Percentiles rank a stretch among this genome's conserved stretches.
phyloP scores from a whole-genome alignment of 106 monocot genomes.

The Gastrodia elata region DNA sequence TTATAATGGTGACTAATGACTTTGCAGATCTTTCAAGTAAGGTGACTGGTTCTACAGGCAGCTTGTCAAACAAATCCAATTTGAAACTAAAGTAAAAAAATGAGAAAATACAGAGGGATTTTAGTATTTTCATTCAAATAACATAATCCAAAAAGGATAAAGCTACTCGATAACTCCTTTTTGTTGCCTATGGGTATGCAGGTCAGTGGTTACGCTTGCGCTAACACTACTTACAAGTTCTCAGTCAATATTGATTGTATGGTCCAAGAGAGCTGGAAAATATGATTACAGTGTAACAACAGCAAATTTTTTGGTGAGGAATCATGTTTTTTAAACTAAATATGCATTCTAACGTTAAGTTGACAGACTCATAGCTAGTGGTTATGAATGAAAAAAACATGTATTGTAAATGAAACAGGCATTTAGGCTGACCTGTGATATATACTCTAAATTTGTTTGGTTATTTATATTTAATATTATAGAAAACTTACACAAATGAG shows the following conservation, averaged over 20 bases:
- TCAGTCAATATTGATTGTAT: conserved; percentile 88
- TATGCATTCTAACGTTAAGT: background rate
- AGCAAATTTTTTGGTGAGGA: conserved; percentile 78
- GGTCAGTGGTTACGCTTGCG: conserved; percentile 74
- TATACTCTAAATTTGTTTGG: background rate
- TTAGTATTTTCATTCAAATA: background rate
- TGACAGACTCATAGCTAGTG: background rate
- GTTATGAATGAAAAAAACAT: background rate
- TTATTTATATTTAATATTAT: background rate
- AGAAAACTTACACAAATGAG: background rate
- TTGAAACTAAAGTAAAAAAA: conserved; percentile 51
- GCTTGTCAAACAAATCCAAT: conserved; percentile 21
- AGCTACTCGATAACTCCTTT: background rate
- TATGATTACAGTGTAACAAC: conserved; percentile 96
- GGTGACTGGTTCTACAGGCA: conserved; percentile 11
- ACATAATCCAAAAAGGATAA: background rate
- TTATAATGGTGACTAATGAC: background rate
- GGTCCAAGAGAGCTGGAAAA: conserved; percentile 95
- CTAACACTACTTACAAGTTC: conserved; percentile 95
- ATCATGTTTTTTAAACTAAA: background rate
- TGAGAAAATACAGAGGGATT: background rate
- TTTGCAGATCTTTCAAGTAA: conserved; percentile 21
- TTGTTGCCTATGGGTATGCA: conserved; percentile 11
- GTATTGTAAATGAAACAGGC: background rate
- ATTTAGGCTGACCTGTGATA: background rate